Evolutionary conservation across 495 filamentous ascomycete genomes (phyloP), one percentile per base, ranked within the genome.

Genomic region (Penicillium canariense): DNA sequence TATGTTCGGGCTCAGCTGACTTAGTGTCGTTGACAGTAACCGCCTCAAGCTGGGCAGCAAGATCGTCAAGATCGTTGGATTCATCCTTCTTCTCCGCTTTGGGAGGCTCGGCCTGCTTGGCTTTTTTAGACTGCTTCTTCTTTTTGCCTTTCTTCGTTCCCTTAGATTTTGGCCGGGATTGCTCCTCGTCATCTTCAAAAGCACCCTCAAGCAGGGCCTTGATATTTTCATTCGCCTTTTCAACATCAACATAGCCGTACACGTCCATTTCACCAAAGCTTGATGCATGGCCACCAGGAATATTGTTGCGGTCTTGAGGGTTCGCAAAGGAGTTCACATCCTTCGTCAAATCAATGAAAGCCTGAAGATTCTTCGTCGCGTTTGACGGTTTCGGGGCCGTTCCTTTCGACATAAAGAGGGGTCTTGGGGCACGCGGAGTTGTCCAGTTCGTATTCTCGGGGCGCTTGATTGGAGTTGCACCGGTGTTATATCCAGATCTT

Each of bases 131-230:
- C n/a, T 75, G 78, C 44, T 77, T 74, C 42, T 81, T 74, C 51
- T 80, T 77, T 45, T 53, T 75, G 56, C 42, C 66, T 55, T 69
- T 72, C 55, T 64, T 67, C 44, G 69, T 86, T 55, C 70, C 76
- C 42, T 83, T 75, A 11, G 76, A 60, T 32, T 83, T 75, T 5
- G 74, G 76, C 25, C 74, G 63, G 23, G 78, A 69, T 49, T 81
- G 76, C 43, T 87, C 86, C 36, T 91, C 86, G 18, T 90, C 87
- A 43, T 92, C 90, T 43, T 94, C 91, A 59, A 96, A 86, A 2
- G 87, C 87, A 18, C 91, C 91, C 70, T 96, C 90, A 3, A 96
- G 75, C 14, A 96, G 68, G 27, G 87, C 90, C 68, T 96, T 96
- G 54, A 96, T 84, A 59, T 95, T 89, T 52, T 89, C 87, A 12